Evolutionary conservation across 2,329 filamentous ascomycete genomes (phyloP).

Genomic region (Cryoendolithus antarcticus): DNA sequence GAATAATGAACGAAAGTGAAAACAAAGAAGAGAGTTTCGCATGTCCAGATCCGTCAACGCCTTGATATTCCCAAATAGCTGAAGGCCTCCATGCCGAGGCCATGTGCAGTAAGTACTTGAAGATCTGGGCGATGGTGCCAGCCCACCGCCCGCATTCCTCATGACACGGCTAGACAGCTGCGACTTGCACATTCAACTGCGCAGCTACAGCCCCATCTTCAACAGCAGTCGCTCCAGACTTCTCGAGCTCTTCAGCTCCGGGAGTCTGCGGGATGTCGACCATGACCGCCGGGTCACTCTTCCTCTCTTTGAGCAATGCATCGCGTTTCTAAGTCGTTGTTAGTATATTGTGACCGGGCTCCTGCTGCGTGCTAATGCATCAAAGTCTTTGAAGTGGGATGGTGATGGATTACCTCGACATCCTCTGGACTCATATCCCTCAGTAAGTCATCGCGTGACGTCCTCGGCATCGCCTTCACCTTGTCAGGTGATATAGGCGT

Average conservation of each 20-base stretch:
- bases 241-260: conserved; percentile 31
- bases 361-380: too few relatives aligned
- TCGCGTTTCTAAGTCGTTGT: conserved; percentile 23
- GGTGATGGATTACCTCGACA: conserved; percentile 8
- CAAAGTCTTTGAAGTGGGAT: too few relatives aligned
- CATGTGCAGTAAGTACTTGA: too few relatives aligned
- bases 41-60: too few relatives aligned
- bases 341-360: too few relatives aligned
- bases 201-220: neutral
- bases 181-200: too few relatives aligned
- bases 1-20: too few relatives aligned
- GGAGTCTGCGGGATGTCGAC: conserved; percentile 33
- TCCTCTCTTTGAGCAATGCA: conserved; percentile 24
- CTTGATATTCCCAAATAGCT: too few relatives aligned
- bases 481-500: conserved; percentile 19
- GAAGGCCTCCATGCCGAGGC: too few relatives aligned
- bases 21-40: too few relatives aligned
- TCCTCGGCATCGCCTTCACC: conserved; percentile 1
- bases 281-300: conserved; percentile 32
- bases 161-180: neutral
- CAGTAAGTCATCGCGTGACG: conserved; percentile 3
- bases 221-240: neutral
- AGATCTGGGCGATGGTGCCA: too few relatives aligned
- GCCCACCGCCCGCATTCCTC: conserved; percentile 3
- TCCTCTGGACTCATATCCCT: conserved; percentile 13